Evolutionary conservation across 2,329 filamentous ascomycete species (phyloP), one percentile per base, ranked within the genome.

Genomic region (Colletotrichum eleusines): DNA sequence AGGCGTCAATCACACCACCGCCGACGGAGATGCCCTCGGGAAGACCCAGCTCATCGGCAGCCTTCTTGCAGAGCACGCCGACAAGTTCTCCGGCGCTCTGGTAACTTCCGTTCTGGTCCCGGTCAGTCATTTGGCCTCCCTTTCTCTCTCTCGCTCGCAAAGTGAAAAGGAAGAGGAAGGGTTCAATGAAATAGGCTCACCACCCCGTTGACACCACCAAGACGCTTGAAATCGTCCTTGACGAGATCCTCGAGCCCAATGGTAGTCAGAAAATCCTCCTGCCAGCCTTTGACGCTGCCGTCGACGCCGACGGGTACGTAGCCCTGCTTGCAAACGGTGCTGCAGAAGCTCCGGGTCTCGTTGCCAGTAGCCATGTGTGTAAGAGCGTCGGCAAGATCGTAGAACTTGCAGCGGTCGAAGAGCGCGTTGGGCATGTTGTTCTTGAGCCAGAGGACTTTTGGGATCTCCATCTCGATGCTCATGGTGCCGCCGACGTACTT

Each of bases 381-480:
- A 69, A 99, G 87, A 16, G 94, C 96, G 82, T 99, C 96, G 0
- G 91, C 91, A 77, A 99, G 83, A 78, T 99, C 96, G 81, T 97
- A 99, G 79, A 99, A 99, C 82, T 97, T 98, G 90, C 95, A 98
- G 73, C 92, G 90, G 66, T 91, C 91, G 77, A 98, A 99, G 20
- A 96, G 86, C 76, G 97, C 93, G 66, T 92, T 87, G 2, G 96
- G 92, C 96, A 99, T 98, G 83, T 98, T 89, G 82, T 97, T 97
- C 88, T 98, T 98, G 78, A 99, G 87, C 96, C 96, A 99, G 69
- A 98, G 87, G 1, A 98, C 94, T 84, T 99, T 99, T 74, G 96
- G 96, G 66, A 99, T 97, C 81, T 99, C 96, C 96, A 99, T 99
- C 85, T 99, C 96, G 74, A 98, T 95, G 80, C 94, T 97, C 96